phyloP scores from a whole-genome alignment of 805 yeast genomes.

The Saccharomyces paradoxus region DNA sequence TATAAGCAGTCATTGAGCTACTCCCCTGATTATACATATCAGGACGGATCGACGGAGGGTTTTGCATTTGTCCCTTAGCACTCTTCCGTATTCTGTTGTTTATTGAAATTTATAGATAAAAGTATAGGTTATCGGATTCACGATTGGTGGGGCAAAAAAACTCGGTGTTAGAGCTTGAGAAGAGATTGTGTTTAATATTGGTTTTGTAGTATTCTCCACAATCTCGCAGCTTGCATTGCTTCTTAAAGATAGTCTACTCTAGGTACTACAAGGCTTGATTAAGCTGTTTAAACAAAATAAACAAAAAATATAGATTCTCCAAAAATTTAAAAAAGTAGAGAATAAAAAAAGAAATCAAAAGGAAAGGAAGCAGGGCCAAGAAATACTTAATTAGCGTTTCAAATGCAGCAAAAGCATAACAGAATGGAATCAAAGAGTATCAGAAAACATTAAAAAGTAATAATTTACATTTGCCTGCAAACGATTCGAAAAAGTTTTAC shows the following conservation, averaged over 20 bases:
- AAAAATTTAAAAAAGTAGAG: not conserved
- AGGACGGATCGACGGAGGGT: not conserved
- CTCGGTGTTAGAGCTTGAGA: not conserved
- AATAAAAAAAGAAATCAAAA: not conserved
- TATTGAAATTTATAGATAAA: not conserved
- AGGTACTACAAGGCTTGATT: not conserved
- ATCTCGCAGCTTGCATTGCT: not conserved
- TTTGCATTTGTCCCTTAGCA: not conserved
- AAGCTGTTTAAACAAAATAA: not conserved
- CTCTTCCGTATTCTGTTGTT: not conserved
- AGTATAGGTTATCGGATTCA: not conserved
- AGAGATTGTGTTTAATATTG: not conserved
- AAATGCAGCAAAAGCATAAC: not conserved
- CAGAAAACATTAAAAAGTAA: not conserved
- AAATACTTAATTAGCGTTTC: not conserved
- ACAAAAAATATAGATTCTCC: not conserved
- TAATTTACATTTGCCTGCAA: not conserved
- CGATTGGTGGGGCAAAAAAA: not conserved
- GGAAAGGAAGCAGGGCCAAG: not conserved
- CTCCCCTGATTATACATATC: not conserved
- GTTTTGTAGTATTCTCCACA: not conserved
- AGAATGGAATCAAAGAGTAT: not conserved
- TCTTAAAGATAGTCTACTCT: not conserved
- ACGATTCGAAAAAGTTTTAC: not conserved
- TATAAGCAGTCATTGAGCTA: not conserved